Conservation (phyloP, 2,329 filamentous ascomycete species). For the Verticillium alfalfae region DNA sequence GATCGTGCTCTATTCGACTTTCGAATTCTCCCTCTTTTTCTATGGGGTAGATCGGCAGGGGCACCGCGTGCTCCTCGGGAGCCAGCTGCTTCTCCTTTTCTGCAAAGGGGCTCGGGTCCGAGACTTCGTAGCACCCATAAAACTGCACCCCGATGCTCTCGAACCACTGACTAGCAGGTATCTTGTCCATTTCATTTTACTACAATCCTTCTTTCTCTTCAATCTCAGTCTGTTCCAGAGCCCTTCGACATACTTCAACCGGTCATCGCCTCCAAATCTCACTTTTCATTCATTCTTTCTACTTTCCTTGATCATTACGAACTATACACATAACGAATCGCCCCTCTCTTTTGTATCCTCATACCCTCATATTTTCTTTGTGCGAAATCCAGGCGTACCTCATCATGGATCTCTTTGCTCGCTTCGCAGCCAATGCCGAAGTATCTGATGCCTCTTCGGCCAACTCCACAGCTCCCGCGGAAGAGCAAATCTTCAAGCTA, state of each 20-base stretch:
- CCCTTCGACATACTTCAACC: no score
- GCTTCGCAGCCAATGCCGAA: neutral
- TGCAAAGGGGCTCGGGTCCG: neutral
- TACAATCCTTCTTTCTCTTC: no score
- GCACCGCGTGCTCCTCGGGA: neutral
- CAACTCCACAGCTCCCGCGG: neutral
- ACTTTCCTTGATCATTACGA: no score
- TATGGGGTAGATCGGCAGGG: neutral
- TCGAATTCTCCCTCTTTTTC: neutral
- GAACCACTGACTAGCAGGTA: no score
- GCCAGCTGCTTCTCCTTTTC: neutral
- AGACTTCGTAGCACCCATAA: neutral
- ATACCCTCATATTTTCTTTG: no score
- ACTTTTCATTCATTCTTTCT: no score
- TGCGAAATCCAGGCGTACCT: no score
- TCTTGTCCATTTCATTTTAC: no score
- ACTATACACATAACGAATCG: no score
- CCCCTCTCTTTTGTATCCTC: no score
- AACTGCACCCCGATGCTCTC: neutral
- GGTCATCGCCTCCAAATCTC: no score
- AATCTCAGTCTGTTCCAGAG: no score
- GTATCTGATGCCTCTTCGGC: neutral
- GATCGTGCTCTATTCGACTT: neutral
- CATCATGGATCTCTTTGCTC: neutral
- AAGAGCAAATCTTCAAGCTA: neutral